Evolutionary conservation across 2,329 filamentous ascomycete species (phyloP).

Genomic region (Xylariaceae sp.): DNA sequence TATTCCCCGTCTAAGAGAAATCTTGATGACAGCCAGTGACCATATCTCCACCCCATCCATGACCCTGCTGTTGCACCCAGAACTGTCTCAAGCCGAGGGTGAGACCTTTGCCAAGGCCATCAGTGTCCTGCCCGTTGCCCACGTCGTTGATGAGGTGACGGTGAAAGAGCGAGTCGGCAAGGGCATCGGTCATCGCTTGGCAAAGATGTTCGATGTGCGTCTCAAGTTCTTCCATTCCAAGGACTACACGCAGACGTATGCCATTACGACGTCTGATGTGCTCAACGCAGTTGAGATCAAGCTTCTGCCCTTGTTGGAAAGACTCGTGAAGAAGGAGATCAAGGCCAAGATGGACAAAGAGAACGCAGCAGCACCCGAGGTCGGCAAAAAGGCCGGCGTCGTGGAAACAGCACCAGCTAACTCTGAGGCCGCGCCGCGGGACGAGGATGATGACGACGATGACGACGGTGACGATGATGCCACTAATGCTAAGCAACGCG

Average conservation of each 20-base stretch:
- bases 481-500: slow-evolving; percentile 65
- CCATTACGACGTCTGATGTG: slow-evolving; percentile 73
- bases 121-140: slow-evolving; percentile 75
- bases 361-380: slow-evolving; percentile 68
- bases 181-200: slow-evolving; percentile 61
- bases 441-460: slow-evolving; percentile 62
- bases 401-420: slow-evolving; percentile 46
- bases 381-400: slow-evolving; percentile 52
- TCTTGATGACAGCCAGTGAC: slow-evolving; percentile 92
- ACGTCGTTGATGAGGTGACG: slow-evolving; percentile 74
- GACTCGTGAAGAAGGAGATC: slow-evolving; percentile 68
- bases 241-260: slow-evolving; percentile 83
- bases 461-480: slow-evolving; percentile 75
- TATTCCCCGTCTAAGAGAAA: slow-evolving; percentile 95
- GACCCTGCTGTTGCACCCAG: slow-evolving; percentile 73
- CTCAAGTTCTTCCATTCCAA: slow-evolving; percentile 77
- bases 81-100: slow-evolving; percentile 62
- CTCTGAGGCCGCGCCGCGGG: slow-evolving; percentile 32
- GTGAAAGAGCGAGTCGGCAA: slow-evolving; percentile 75
- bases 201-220: slow-evolving; percentile 79
- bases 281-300: slow-evolving; percentile 72
- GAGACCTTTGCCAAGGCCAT: slow-evolving; percentile 88
- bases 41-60: slow-evolving; percentile 87
- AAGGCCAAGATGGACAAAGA: slow-evolving; percentile 69
- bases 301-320: slow-evolving; percentile 67